A percentile compares a stretch with the other conserved stretches of the same genome.
Evolutionary conservation across 129 eudicot genomes (phyloP).

Genomic region (Logfia minima): DNA sequence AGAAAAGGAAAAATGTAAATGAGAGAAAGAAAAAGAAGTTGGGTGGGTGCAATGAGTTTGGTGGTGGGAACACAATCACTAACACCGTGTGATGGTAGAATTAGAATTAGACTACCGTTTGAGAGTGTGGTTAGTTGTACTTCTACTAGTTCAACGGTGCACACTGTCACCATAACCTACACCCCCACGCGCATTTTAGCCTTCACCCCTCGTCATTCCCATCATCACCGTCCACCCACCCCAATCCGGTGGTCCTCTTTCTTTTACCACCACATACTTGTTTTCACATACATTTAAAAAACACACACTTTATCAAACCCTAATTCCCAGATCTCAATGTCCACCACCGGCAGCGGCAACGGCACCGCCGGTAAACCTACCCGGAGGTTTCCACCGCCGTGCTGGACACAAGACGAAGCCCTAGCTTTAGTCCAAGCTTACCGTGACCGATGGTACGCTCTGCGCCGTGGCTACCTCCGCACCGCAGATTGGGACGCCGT

Average conservation of each 20-base stretch:
- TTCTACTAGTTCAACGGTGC: background rate
- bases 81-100: background rate
- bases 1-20: background rate
- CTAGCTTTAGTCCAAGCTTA: slow-evolving; percentile 72
- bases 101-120: background rate
- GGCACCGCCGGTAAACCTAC: slow-evolving; percentile 36
- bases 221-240: slow-evolving; percentile 17
- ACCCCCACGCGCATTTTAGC: background rate
- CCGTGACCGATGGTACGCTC: slow-evolving; percentile 89
- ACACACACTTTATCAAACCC: background rate
- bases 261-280: background rate
- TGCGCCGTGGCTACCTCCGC: slow-evolving; percentile 92
- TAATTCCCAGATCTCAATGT: slow-evolving; percentile 15
- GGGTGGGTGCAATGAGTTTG: slow-evolving; percentile 4
- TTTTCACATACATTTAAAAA: background rate
- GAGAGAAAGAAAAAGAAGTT: background rate
- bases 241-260: slow-evolving; percentile 14
- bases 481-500: slow-evolving; percentile 97
- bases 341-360: slow-evolving; percentile 19
- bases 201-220: background rate
- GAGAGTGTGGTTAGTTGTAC: background rate
- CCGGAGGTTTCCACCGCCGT: slow-evolving; percentile 81
- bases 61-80: background rate
- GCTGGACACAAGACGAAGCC: slow-evolving; percentile 96
- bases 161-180: background rate